These are phyloP conservation scores for Solanum medicagineum DNA, from an alignment of 257 asterid genomes.

Conservation along the genomic window DNA sequence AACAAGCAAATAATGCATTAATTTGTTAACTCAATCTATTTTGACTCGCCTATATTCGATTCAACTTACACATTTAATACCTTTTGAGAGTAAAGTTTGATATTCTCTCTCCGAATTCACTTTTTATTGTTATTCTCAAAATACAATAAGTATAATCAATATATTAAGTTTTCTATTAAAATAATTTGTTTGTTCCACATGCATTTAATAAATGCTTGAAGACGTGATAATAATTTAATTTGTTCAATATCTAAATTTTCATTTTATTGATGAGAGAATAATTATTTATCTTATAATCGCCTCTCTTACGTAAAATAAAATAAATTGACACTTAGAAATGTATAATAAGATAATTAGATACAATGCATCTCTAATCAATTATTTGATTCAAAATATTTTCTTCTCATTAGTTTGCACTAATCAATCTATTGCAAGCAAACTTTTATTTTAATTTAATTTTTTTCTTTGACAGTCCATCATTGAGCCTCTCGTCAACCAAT, in stretches of 20 bases:
- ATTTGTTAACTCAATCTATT: no score
- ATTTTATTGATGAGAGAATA: neutral
- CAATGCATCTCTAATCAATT: neutral
- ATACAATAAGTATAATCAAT: neutral
- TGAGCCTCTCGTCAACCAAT: neutral
- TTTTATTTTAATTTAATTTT: neutral
- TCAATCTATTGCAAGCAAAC: neutral
- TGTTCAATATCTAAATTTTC: fast-evolving
- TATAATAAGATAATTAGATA: neutral
- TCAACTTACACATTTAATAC: neutral
- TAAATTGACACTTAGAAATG: neutral
- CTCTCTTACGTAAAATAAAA: neutral
- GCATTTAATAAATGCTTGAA: neutral
- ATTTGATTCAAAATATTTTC: neutral
- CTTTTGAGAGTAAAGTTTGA: neutral
- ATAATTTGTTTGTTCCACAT: neutral
- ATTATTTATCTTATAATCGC: neutral
- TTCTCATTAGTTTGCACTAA: neutral
- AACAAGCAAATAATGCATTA: no score
- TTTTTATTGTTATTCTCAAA: neutral
- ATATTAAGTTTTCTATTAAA: neutral
- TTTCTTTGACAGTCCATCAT: neutral
- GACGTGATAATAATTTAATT: neutral
- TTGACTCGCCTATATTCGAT: no score
- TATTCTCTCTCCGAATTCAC: neutral